phyloP scores from a whole-genome alignment of 805 yeast genomes.

The Myxozyma neotropica region DNA sequence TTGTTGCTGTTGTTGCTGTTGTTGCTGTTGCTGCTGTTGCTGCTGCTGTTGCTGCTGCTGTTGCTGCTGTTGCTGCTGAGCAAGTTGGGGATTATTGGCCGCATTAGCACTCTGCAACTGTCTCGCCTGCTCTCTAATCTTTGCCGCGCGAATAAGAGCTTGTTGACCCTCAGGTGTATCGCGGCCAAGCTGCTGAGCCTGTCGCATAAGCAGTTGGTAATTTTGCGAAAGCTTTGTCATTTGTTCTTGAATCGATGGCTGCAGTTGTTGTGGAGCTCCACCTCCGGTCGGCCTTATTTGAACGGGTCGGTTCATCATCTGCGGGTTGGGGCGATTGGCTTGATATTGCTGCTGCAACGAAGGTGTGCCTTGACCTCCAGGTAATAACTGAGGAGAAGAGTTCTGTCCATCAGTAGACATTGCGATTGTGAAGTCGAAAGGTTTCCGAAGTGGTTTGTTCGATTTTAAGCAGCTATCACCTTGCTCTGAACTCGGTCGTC shows the following conservation, averaged over 20 bases:
- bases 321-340: not conserved
- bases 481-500: too few species aligned
- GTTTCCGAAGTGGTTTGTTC: not conserved
- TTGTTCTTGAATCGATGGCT: conserved; percentile 20
- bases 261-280: not conserved
- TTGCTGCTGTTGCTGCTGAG: conserved; percentile 10
- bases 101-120: conserved; percentile 13
- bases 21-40: conserved; percentile 12
- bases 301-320: conserved; percentile 6
- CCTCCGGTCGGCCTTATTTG: not conserved
- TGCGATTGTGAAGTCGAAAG: not conserved
- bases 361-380: conserved; percentile 4
- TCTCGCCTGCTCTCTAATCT: conserved; percentile 25
- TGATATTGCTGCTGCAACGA: not conserved
- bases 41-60: conserved; percentile 13
- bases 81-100: conserved; percentile 10
- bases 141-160: conserved; percentile 23
- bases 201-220: conserved; percentile 20
- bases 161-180: conserved; percentile 25
- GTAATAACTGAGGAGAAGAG: conserved; percentile 6
- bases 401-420: conserved; percentile 13
- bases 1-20: conserved; percentile 20
- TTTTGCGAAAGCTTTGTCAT: conserved; percentile 30
- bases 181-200: conserved; percentile 28
- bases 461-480: not conserved